Base-by-base conservation (phyloP, 2,329 filamentous ascomycete species). In the Leptographium flavum region DNA sequence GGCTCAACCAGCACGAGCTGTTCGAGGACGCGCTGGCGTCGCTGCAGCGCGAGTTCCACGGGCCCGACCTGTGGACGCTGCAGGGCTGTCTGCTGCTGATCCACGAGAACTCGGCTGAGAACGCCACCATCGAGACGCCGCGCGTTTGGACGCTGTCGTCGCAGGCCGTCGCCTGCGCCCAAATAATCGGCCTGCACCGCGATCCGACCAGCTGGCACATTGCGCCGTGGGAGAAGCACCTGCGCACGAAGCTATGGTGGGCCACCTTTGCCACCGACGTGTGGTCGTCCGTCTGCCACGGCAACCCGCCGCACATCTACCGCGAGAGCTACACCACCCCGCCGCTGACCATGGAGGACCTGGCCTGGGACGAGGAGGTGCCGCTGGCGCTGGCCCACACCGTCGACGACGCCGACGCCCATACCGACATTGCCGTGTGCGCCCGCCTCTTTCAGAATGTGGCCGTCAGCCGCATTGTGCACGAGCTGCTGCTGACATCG, bases 211-310 rank as follows among this genome's bases (percentile, higher is more conserved):
- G 54, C 8, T 71, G 67, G 68, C 63, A 60, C 33, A 58, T 70
- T 32, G 58, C 62, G 1, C 42, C 51, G 0, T 65, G 64, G 56
- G 67, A 70, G 51, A 66, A 66, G 55, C 59, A 55, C 23, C 36
- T 69, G 21, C 58, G 66, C 7, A 64, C 57, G 48, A 68, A 66
- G 51, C 51, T 70, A 4, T 70, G 66, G 66, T 70, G 67, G 67
- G 63, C 62, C 0, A 59, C 60, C 0, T 67, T 62, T 38, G 50
- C 61, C 4, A 58, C 61, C 1, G 68, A 70, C 45, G 60, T 60
- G 25, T 70, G 68, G 68, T 63, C 66, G 2, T 59, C 66, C 2
- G 58, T 69, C 25, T 64, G 63, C 32, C 66, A 70, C 46, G 68
- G 68, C 1, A 68, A 68, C 40, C 65, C 67, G 4, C 65, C 66